Evolutionary conservation across 257 asterid species (phyloP), one percentile per base, ranked within the genome.

Genomic region (Cynanchum wilfordii): DNA sequence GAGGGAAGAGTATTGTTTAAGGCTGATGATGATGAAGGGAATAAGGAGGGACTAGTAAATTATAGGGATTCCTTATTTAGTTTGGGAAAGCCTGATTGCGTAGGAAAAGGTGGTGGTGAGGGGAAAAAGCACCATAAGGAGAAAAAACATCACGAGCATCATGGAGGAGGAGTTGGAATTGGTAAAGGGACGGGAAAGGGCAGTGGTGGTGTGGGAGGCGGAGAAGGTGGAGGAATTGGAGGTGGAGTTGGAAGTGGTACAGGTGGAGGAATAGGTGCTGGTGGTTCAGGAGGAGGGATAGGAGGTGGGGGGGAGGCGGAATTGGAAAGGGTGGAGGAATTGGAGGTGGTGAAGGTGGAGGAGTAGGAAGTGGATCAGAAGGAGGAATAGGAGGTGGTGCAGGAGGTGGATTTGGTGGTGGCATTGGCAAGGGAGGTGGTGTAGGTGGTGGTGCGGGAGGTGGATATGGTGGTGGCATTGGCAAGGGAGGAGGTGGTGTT

Each of bases 1-100:
- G 81, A 77, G 75, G 76, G 79, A 4, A 80, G 10, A 8, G 2
- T 84, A 76, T 71, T 77, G 70, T 44, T 81, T 72, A 83, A 74
- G 68, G 67, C 68, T 27, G 74, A 50, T 44, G 75, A 59, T 17
- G 75, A 42, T 22, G 72, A 42, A 7, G 42, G 19, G 42, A 30
- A 7, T 10, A 56, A n/a, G 71, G 55, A 20, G 62, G 62, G 27
- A 13, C 0, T 42, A 42, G 7, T 42, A 42, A 42, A 42, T 42
- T 44, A 45, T n/a, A 75, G 82, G 47, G 45, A 66, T 66, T 38
- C 77, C 24, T 33, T 33, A 33, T 33, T 33, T 33, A 33, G 47
- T 44, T 45, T 40, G 45, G 78, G 60, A 19, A 78, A 67, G 7
- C 78, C 81, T 49, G 75, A 73, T 54, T 60, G 73, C 40, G 64